phyloP scores from a whole-genome alignment of 1,284 basidiomycete species.

The Phlebopus sp. region DNA sequence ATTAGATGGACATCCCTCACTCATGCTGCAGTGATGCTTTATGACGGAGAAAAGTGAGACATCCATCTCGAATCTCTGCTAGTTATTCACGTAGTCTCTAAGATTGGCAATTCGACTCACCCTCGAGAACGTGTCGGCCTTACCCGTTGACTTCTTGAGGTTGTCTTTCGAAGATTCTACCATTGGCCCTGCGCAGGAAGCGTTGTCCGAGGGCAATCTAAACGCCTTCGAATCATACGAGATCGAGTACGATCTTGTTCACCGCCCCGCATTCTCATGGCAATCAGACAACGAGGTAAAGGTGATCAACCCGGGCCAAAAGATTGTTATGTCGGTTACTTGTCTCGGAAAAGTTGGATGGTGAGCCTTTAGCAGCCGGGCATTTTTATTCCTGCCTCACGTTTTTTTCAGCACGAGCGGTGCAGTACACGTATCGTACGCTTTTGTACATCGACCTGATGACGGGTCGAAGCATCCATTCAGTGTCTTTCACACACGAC shows the following conservation, averaged over 20 bases:
- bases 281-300: constrained; percentile 50
- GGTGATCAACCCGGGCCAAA: constrained; percentile 69
- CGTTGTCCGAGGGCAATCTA: constrained; percentile 76
- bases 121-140: constrained; percentile 80
- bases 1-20: constrained; percentile 85
- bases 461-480: constrained; percentile 32
- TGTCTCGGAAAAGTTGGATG: constrained; percentile 91
- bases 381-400: constrained; percentile 4
- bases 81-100: constrained; percentile 32
- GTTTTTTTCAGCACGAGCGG: constrained; percentile 62
- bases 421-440: constrained; percentile 82
- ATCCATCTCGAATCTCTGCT: background rate
- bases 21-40: constrained; percentile 90
- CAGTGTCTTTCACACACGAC: constrained; percentile 76
- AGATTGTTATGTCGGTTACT: constrained; percentile 62
- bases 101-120: constrained; percentile 80
- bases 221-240: constrained; percentile 88
- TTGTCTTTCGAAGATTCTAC: constrained; percentile 90
- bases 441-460: constrained; percentile 53
- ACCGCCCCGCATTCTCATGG: constrained; percentile 83
- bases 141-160: constrained; percentile 83
- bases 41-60: constrained; percentile 84
- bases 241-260: constrained; percentile 79
- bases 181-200: constrained; percentile 69
- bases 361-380: constrained; percentile 43